Base-by-base conservation (phyloP, 2,329 filamentous ascomycete genomes). In the Esteya vermicola region DNA sequence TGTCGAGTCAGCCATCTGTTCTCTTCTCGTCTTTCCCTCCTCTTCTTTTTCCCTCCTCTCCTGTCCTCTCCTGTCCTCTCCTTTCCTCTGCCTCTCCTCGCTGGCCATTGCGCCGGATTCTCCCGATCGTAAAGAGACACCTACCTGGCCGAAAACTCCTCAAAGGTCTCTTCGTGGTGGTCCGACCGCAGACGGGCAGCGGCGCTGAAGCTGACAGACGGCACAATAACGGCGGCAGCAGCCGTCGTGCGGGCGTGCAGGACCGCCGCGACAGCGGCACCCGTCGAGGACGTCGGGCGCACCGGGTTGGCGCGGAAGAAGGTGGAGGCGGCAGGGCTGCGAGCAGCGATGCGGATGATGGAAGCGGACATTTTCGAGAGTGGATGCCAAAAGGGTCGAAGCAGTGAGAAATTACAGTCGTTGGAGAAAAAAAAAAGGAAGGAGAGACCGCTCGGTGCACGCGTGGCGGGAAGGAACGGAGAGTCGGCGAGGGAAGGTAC, bases 131-230 rank as follows among this genome's bases (percentile, higher is more conserved):
- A 12, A 5, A 4, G 8, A n/a, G 14, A 23, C 55, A 55, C 72
- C 65, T 84, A 98, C 91, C 91, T 88, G 56, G 86, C 82, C 65
- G 84, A 86, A 67, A 98, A 98, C 71, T 96, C 88, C 72, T 98
- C 91, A 55, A 94, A 98, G 56, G 83, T 93, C 78, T 98, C 91
- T 65, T 98, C 91, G 58, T 80, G 75, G 65, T 93, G 84, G 57
- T 72, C 65, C 57, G 61, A 61, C 52, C 64, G 66, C 57, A 69
- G 62, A 56, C 68, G 58, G 52, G 64, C 58, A 47, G 67, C 70
- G 57, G 75, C 81, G 70, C 72, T 80, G 67, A 81, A 80, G 65
- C 57, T 65, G 57, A 45, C 62, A 58, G 55, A 67, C 64, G 54
- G 64, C 62, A 64, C 58, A 46, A 67, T 63, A 54, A 65, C 63